A percentile compares a stretch with the other conserved stretches of the same genome.
These are phyloP conservation scores for Talaromyces marneffei DNA, from an alignment of 2,329 filamentous ascomycete genomes.

Conservation along the genomic window DNA sequence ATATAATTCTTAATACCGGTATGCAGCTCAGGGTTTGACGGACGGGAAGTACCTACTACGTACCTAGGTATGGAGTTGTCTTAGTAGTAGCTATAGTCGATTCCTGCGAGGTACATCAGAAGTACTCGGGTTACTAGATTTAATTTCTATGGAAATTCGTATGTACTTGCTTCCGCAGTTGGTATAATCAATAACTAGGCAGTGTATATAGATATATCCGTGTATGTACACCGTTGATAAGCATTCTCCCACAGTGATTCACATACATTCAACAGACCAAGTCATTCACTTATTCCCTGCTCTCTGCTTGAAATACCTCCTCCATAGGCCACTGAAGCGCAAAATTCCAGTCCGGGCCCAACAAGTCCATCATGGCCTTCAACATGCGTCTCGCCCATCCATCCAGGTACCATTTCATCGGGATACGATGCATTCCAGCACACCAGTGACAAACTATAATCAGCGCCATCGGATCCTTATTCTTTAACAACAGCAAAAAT, in stretches of 20 bases:
- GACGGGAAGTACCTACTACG: background rate
- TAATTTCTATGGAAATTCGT: background rate
- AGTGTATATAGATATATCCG: background rate
- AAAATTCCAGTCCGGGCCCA: constrained; percentile 9
- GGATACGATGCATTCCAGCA: constrained; percentile 9
- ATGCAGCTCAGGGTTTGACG: background rate
- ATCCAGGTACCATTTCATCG: constrained; percentile 9
- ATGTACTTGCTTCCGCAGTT: background rate
- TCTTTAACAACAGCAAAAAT: constrained; percentile 6
- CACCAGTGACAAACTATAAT: constrained; percentile 14
- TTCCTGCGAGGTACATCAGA: background rate
- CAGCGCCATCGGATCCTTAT: constrained; percentile 11
- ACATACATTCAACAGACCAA: background rate
- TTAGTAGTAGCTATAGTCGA: background rate
- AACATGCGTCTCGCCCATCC: constrained; percentile 13
- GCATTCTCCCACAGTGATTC: background rate
- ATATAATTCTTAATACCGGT: no score
- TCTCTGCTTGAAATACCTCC: constrained; percentile 1
- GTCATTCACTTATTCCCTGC: background rate
- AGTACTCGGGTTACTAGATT: background rate
- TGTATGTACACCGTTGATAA: background rate
- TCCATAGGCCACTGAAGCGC: constrained; percentile 11
- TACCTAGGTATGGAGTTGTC: background rate
- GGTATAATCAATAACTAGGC: background rate
- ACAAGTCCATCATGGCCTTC: constrained; percentile 9